Evolutionary conservation across 768 basidiomycete genomes (phyloP), one percentile per base, ranked within the genome.

Genomic region (Lactifluus pinguis): DNA sequence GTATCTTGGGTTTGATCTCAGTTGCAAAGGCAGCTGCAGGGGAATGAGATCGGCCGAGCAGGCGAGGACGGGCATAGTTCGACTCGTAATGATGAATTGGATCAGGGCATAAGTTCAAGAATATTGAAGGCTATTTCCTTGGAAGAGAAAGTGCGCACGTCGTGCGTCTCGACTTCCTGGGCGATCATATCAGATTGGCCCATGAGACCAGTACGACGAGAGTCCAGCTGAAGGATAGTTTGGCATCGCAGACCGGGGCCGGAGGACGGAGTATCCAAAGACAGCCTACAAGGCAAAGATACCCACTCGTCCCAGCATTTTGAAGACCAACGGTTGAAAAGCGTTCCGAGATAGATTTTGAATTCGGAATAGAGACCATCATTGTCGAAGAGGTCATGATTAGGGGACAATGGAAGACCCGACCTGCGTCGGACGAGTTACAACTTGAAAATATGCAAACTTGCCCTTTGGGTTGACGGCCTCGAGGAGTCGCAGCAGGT

Each of bases 41-140:
- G 2, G 77, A 78, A 55, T 45, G 69, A 55, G 55, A 71, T 70
- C 0, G 72, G 71, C 4, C n/a, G 73, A 76, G 25, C 78, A 76
- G 32, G 71, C 67, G 64, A 79, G 75, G 75, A 67, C n/a, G n/a
- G n/a, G n/a, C n/a, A n/a, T n/a, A n/a, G 25, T 25, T 25, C 25
- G 25, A 25, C 25, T 25, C 2, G 25, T 25, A 25, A 25, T 25
- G 25, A 1, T 25, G 25, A 25, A 25, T 25, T 1, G 25, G 25
- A 25, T 25, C 25, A 25, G 25, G 25, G 97, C 95, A 99, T 98
- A 53, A 99, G 81, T 62, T 95, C 95, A 57, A 99, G 87, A 68
- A 99, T 93, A 75, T 98, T 99, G 84, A 99, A 99, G 0, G 97
- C 95, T 97, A 98, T 99, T 76, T 98, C 97, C 77, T 98, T 98